These are phyloP conservation scores for Nidula niveotomentosa DNA, from an alignment of 1,284 basidiomycete species.

Conservation along the genomic window DNA sequence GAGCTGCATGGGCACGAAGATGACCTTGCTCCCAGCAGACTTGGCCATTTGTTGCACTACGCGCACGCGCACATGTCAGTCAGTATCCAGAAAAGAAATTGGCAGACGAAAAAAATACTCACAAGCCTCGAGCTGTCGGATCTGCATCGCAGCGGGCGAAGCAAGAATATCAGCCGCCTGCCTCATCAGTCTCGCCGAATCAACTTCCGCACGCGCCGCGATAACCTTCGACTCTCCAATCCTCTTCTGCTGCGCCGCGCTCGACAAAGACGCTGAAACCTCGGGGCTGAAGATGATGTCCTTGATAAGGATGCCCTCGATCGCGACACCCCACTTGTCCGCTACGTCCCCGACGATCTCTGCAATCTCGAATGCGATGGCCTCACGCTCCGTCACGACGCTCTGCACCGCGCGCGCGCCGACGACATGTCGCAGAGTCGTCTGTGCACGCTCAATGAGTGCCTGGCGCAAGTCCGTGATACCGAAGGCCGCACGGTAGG, in stretches of 20 bases:
- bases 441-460: conserved; percentile 92
- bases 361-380: conserved; percentile 93
- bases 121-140: conserved; percentile 90
- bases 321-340: conserved; percentile 92
- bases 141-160: conserved; percentile 95
- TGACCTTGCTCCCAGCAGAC: conserved; percentile 80
- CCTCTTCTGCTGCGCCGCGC: conserved; percentile 93
- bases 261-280: conserved; percentile 89
- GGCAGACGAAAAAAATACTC: conserved; percentile 42
- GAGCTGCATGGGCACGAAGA: conserved; percentile 93
- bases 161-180: conserved; percentile 92
- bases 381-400: conserved; percentile 92
- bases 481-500: conserved; percentile 91
- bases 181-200: conserved; percentile 92
- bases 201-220: conserved; percentile 94
- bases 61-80: background rate
- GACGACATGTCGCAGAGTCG: conserved; percentile 93
- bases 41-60: conserved; percentile 69
- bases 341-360: conserved; percentile 90
- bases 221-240: conserved; percentile 97
- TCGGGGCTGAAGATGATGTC: conserved; percentile 94
- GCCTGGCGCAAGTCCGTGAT: conserved; percentile 88
- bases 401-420: conserved; percentile 85
- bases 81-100: background rate
- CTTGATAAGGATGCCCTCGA: conserved; percentile 93